These are phyloP conservation scores for Fusarium sp. DNA, from an alignment of 2,329 filamentous ascomycete species.

Conservation along the genomic window DNA sequence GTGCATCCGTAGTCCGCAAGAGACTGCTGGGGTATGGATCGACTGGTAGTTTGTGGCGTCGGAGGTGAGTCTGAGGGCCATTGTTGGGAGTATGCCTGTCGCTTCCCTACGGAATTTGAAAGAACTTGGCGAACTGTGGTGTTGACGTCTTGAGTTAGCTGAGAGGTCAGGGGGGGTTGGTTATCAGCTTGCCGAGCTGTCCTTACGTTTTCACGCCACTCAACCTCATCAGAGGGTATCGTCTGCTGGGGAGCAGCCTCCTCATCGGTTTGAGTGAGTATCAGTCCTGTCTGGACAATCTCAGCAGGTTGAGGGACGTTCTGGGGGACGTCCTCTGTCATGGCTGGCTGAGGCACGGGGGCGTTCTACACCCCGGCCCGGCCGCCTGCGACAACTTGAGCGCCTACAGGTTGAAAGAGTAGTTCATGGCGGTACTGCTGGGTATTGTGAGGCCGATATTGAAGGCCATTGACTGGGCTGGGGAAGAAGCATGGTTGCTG, in stretches of 20 bases:
- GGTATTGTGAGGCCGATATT: neutral
- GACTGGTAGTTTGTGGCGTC: neutral
- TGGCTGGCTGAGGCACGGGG: constrained; percentile 10
- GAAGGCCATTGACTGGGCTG: neutral
- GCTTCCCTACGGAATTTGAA: neutral
- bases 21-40: neutral
- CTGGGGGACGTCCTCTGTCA: neutral
- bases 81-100: neutral
- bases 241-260: neutral
- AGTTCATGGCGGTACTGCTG: neutral
- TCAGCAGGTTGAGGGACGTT: neutral
- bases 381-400: neutral
- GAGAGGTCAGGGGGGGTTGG: neutral
- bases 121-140: neutral
- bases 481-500: neutral
- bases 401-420: neutral
- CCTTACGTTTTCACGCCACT: constrained; percentile 11
- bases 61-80: neutral
- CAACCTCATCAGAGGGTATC: neutral
- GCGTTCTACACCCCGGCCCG: constrained; percentile 23
- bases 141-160: constrained; percentile 4
- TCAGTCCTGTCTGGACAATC: neutral
- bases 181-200: neutral
- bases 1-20: neutral
- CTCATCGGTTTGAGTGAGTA: neutral